Percentiles rank a stretch among this genome's conserved stretches.
Evolutionary conservation across 2,329 filamentous ascomycete genomes (phyloP).

Genomic region (Cadophora sp.): DNA sequence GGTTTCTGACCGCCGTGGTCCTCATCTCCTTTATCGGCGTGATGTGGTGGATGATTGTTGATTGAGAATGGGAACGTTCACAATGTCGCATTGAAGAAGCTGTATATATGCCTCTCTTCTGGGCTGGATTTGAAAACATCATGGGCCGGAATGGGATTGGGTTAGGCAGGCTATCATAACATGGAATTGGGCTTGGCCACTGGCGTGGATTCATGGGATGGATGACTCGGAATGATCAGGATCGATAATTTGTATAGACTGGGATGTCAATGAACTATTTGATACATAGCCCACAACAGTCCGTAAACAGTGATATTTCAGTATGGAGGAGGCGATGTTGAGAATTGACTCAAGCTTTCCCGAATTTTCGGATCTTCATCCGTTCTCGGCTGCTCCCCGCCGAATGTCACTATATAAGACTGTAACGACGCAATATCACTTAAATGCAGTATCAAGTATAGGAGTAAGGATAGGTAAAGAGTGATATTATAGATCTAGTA

Average conservation of each 20-base stretch:
- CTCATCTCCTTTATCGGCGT: slow-evolving; percentile 60
- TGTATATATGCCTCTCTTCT: slow-evolving; percentile 15
- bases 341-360: neutral
- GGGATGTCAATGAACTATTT: slow-evolving; percentile 1
- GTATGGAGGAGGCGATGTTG: neutral
- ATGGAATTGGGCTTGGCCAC: neutral
- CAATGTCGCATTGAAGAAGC: slow-evolving; percentile 13
- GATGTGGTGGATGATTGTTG: slow-evolving; percentile 58
- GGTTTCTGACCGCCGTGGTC: slow-evolving; percentile 64
- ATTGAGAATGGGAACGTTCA: neutral
- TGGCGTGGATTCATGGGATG: neutral
- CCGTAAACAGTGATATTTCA: neutral
- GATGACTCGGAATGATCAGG: neutral
- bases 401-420: no score
- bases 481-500: no score
- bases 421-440: no score
- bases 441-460: no score
- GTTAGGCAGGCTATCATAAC: neutral
- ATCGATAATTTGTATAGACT: slow-evolving; percentile 11
- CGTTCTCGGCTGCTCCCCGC: neutral
- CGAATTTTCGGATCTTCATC: neutral
- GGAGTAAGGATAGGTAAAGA: no score
- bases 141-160: neutral
- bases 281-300: neutral
- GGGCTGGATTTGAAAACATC: slow-evolving; percentile 2